Evolutionary conservation across 176 grass and related monocot genomes (phyloP).

Genomic region (Zea mays): Zm-B73-REFERENCE-NAM-5.0 NC_050101.1:155557501-155558000

Average conservation of each 20-base stretch:
- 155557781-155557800: constrained; percentile 69
- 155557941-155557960: constrained; percentile 57
- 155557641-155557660: no score
- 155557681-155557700: no score
- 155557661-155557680: no score
- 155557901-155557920: constrained; percentile 77
- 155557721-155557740: constrained; percentile 53
- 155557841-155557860: constrained; percentile 65
- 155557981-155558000: constrained; percentile 54
- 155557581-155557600: no score
- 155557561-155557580: no score
- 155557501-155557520: no score
- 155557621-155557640: no score
- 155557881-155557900: constrained; percentile 76
- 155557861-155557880: constrained; percentile 79
- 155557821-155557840: constrained; percentile 62
- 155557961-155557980: constrained; percentile 67
- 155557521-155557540: no score
- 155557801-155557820: constrained; percentile 68
- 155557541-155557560: no score
- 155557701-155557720: no score
- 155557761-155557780: constrained; percentile 76
- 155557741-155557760: constrained; percentile 77
- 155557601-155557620: no score
- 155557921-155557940: constrained; percentile 69